Conservation (phyloP, 768 basidiomycete genomes). For the Butyriboletus loyo region DNA sequence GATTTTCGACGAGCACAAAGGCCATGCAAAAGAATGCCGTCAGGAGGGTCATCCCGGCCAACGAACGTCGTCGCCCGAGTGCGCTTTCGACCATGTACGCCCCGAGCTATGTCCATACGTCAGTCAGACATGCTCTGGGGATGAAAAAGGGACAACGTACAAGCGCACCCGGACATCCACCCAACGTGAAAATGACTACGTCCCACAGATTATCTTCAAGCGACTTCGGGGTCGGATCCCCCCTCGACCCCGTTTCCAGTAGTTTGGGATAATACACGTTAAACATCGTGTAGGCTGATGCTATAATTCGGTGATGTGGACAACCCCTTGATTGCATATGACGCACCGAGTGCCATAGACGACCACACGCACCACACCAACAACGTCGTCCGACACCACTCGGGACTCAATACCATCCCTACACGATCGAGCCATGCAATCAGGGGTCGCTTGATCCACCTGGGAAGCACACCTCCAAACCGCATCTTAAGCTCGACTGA, state of each 20-base stretch:
- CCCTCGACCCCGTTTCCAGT: constrained; percentile 52
- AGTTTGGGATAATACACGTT: constrained; percentile 89
- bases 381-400: constrained; percentile 75
- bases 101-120: constrained; percentile 54
- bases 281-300: constrained; percentile 84
- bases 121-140: neutral
- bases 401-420: constrained; percentile 64
- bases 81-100: constrained; percentile 74
- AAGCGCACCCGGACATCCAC: constrained; percentile 80
- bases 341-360: constrained; percentile 70
- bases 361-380: constrained; percentile 81
- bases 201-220: constrained; percentile 74
- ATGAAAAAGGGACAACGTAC: constrained; percentile 40
- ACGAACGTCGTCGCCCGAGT: constrained; percentile 67
- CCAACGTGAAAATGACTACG: constrained; percentile 81
- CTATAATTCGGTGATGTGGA: neutral
- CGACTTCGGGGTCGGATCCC: constrained; percentile 36
- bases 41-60: constrained; percentile 70
- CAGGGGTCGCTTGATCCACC: constrained; percentile 56
- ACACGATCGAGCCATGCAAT: constrained; percentile 68
- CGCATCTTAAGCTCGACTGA: constrained; percentile 39
- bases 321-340: neutral
- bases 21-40: constrained; percentile 73
- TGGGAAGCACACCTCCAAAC: constrained; percentile 46
- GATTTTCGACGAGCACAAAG: constrained; percentile 59